phyloP scores from a whole-genome alignment of 106 monocot genomes.

The Dioscorea dumetorum region DNA sequence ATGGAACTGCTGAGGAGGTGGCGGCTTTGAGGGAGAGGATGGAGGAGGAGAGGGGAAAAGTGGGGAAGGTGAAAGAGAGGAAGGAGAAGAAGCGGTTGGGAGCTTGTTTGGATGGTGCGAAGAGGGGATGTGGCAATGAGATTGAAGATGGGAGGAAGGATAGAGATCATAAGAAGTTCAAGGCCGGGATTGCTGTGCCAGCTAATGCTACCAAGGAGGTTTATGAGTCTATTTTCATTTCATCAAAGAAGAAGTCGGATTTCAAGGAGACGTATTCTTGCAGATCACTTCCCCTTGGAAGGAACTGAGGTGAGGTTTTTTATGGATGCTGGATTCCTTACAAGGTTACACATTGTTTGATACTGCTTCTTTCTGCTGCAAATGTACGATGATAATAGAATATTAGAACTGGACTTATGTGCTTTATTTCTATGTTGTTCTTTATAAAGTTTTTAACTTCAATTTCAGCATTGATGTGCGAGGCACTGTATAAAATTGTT shows the following conservation, averaged over 20 bases:
- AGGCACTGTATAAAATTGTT: too few species aligned
- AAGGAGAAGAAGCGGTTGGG: conserved; percentile 55
- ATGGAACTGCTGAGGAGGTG: conserved; percentile 81
- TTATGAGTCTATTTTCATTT: conserved; percentile 91
- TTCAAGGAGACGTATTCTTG: conserved; percentile 82
- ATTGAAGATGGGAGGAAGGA: conserved; percentile 33
- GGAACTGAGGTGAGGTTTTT: conserved; percentile 49
- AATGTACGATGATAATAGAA: background rate
- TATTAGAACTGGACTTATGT: too few species aligned
- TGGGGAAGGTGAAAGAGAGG: conserved; percentile 54
- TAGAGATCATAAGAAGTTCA: conserved; percentile 49
- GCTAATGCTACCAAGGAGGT: conserved; percentile 84
- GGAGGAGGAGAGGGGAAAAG: conserved; percentile 76
- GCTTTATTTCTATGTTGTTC: too few species aligned
- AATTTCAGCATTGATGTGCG: background rate
- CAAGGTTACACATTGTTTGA: background rate
- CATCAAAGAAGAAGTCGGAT: conserved; percentile 74
- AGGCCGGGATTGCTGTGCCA: conserved; percentile 57
- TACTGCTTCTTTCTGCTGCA: background rate
- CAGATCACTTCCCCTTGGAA: conserved; percentile 80
- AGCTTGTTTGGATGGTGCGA: conserved; percentile 24
- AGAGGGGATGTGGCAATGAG: conserved; percentile 22
- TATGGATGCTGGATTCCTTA: background rate
- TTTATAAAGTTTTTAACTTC: background rate
- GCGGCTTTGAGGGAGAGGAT: conserved; percentile 62